Conservation (phyloP, 306 rosid species). For the Glycine soja region DNA sequence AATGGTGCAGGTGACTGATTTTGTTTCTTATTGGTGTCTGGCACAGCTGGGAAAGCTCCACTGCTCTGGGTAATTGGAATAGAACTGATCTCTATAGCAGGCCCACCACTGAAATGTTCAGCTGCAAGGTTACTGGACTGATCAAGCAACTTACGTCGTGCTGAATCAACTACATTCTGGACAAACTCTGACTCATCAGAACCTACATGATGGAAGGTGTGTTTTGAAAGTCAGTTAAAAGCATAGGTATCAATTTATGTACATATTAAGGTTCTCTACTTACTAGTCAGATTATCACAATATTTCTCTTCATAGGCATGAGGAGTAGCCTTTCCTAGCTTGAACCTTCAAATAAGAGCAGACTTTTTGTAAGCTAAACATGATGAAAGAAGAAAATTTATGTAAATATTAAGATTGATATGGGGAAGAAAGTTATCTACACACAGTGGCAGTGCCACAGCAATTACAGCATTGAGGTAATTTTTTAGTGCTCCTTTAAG, state of each 20-base stretch:
- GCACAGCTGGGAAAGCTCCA: conserved; percentile 83
- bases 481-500: conserved; percentile 55
- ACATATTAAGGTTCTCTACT: conserved; percentile 53
- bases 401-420: conserved; percentile 39
- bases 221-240: conserved; percentile 29
- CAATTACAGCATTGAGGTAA: conserved; percentile 45
- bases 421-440: conserved; percentile 42
- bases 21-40: conserved; percentile 48
- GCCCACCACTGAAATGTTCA: conserved; percentile 54
- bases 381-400: conserved; percentile 24
- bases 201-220: conserved; percentile 56
- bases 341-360: conserved; percentile 59
- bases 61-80: conserved; percentile 75
- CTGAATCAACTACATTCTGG: conserved; percentile 45
- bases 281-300: conserved; percentile 55
- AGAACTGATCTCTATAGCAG: conserved; percentile 51
- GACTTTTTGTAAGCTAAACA: conserved; percentile 44
- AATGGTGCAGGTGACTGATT: conserved; percentile 47
- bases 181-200: conserved; percentile 45
- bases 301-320: conserved; percentile 44
- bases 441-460: conserved; percentile 58
- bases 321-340: conserved; percentile 48
- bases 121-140: conserved; percentile 82
- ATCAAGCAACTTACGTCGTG: conserved; percentile 78
- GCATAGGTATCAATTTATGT: conserved; percentile 30